Conservation (phyloP, 1,139 yeast genomes). For the Blastobotrys elegans region DNA sequence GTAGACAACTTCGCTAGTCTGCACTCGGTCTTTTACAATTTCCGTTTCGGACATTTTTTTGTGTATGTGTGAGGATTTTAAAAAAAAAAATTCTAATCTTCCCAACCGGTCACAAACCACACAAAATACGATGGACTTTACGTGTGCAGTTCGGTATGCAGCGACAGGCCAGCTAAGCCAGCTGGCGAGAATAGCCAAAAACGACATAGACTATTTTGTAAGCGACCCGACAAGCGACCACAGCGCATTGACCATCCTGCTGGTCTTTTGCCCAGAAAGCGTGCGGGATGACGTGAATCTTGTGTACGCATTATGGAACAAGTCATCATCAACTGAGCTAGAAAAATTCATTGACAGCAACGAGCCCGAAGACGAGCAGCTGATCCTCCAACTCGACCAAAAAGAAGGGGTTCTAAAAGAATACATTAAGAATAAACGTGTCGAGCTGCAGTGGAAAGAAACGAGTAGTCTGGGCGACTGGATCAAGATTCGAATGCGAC, state of each 20-base stretch:
- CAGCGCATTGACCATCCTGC: constrained; percentile 20
- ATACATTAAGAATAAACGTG: constrained; percentile 15
- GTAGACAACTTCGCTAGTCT: constrained; percentile 24
- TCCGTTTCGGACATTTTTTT: constrained; percentile 1
- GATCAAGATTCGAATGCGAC: constrained; percentile 23
- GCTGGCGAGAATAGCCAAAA: constrained; percentile 14
- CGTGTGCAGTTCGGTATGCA: constrained; percentile 22
- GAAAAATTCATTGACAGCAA: not conserved
- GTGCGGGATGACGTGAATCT: constrained; percentile 15
- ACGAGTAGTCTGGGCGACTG: constrained; percentile 14
- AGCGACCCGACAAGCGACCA: constrained; percentile 17
- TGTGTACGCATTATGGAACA: constrained; percentile 14
- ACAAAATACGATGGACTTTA: constrained; percentile 16
- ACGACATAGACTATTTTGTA: constrained; percentile 15
- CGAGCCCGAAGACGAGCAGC: not conserved
- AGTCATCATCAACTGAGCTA: not conserved
- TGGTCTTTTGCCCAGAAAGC: constrained; percentile 24
- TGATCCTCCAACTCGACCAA: constrained; percentile 16
- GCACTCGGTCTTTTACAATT: constrained; percentile 27
- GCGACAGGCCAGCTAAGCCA: constrained; percentile 18
- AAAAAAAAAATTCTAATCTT: not conserved
- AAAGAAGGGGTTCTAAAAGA: constrained; percentile 13
- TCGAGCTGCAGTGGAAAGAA: constrained; percentile 19
- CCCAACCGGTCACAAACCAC: constrained; percentile 3
- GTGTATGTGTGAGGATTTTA: not conserved